phyloP scores from a whole-genome alignment of 2,329 filamentous ascomycete genomes.

The Penicillium digitatum region DNA sequence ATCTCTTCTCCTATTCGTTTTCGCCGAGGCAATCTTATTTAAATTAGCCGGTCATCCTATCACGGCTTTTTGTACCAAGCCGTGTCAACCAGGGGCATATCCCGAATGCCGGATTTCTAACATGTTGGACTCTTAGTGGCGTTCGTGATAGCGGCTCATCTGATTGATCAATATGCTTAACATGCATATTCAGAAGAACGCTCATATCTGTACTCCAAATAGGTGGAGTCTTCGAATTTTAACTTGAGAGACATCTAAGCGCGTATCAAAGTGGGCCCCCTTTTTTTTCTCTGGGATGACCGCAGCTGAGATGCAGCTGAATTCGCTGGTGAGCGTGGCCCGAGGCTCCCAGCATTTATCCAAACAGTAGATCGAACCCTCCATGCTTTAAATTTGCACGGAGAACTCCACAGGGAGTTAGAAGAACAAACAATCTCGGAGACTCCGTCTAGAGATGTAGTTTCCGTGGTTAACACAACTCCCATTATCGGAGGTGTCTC shows the following conservation, averaged over 20 bases:
- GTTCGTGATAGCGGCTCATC: slow-evolving; percentile 10
- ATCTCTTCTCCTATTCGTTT: not conserved
- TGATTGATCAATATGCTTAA: slow-evolving; percentile 17
- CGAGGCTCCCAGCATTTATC: not conserved
- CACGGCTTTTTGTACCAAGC: not conserved
- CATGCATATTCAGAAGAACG: slow-evolving; percentile 13
- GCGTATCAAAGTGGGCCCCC: not conserved
- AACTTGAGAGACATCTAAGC: not conserved
- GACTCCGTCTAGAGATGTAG: not conserved
- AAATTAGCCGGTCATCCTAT: not conserved
- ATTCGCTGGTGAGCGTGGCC: not conserved
- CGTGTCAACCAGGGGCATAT: not conserved
- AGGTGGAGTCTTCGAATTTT: not conserved
- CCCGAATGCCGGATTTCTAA: not conserved
- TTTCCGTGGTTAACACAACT: not conserved
- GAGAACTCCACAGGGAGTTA: no score
- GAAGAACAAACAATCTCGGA: not conserved
- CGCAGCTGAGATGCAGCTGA: not conserved
- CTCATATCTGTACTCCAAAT: not conserved
- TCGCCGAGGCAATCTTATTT: not conserved
- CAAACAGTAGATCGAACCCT: not conserved
- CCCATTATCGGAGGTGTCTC: not conserved
- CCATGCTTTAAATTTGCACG: not conserved
- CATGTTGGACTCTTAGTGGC: not conserved
- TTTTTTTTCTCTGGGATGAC: not conserved